phyloP scores from a whole-genome alignment of 352 stramenopile species.

The Pythium periplocum region DNA sequence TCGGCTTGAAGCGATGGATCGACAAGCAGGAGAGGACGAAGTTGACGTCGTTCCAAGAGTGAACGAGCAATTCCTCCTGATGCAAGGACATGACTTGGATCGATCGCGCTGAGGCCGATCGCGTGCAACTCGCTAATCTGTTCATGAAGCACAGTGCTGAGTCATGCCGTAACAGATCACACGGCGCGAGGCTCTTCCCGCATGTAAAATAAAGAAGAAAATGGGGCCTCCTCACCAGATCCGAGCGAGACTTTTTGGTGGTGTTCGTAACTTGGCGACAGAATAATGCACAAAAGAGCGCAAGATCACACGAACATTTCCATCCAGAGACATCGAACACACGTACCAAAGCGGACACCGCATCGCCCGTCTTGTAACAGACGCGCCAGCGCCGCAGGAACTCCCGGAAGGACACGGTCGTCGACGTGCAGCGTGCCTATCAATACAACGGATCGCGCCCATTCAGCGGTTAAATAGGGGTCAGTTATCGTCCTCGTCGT shows the following conservation, averaged over 20 bases:
- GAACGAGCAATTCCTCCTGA: conserved; percentile 35
- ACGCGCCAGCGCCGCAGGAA: conserved; percentile 27
- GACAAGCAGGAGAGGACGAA: conserved; percentile 43
- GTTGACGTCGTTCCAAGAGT: conserved; percentile 25
- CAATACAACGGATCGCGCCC: not conserved
- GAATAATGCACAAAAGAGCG: not conserved
- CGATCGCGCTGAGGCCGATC: conserved; percentile 36
- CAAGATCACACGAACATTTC: too few relatives aligned
- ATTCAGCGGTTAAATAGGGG: too few relatives aligned
- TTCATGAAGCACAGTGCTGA: too few relatives aligned
- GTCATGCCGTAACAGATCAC: too few relatives aligned
- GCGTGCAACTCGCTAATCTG: conserved; percentile 39
- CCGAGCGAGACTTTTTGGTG: conserved; percentile 47
- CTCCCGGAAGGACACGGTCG: conserved; percentile 34
- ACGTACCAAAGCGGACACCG: conserved; percentile 43
- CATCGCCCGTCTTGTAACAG: conserved; percentile 26
- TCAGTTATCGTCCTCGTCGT: too few relatives aligned
- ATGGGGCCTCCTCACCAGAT: conserved; percentile 23
- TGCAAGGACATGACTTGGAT: conserved; percentile 35
- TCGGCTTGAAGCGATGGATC: conserved; percentile 37
- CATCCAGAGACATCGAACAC: not conserved
- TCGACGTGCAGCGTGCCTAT: conserved; percentile 52
- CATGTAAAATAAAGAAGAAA: not conserved
- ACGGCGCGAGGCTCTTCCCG: too few relatives aligned
- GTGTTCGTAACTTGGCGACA: conserved; percentile 49